A percentile compares a stretch with the other conserved stretches of the same genome.
Conservation (phyloP, 768 basidiomycete species). For the Collybiopsis luxurians region DNA sequence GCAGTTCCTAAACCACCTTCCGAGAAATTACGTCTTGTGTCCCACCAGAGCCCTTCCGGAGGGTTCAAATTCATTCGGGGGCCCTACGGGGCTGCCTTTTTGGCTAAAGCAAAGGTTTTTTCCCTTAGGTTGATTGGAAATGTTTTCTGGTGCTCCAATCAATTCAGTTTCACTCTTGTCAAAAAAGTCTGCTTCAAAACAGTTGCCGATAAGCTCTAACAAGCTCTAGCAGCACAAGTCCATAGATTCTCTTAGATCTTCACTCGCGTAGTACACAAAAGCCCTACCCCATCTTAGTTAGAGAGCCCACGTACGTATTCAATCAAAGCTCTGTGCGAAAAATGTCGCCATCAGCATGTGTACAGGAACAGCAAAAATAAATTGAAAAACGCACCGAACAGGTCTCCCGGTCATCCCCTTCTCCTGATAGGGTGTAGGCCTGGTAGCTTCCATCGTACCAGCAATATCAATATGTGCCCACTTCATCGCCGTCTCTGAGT, state of each 20-base stretch:
- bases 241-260: too few species aligned
- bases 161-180: too few species aligned
- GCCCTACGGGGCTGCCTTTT: too few species aligned
- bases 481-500: constrained; percentile 50
- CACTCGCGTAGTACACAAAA: too few species aligned
- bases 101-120: too few species aligned
- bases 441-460: constrained; percentile 71
- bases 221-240: too few species aligned
- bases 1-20: background rate
- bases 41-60: too few species aligned
- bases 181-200: too few species aligned
- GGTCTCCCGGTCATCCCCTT: constrained; percentile 37
- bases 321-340: constrained; percentile 1
- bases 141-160: too few species aligned
- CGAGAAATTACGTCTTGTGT: background rate
- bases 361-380: background rate
- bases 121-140: too few species aligned
- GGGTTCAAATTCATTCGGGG: too few species aligned
- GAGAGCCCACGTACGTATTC: background rate
- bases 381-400: constrained; percentile 42
- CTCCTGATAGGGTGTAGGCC: constrained; percentile 60
- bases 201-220: too few species aligned
- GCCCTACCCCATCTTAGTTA: background rate
- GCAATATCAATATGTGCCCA: constrained; percentile 93
- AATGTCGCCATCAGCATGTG: background rate